A percentile compares a stretch with the other conserved stretches of the same genome.
phyloP scores from a whole-genome alignment of 176 grass and related monocot genomes.

The Dactylis glomerata region DNA sequence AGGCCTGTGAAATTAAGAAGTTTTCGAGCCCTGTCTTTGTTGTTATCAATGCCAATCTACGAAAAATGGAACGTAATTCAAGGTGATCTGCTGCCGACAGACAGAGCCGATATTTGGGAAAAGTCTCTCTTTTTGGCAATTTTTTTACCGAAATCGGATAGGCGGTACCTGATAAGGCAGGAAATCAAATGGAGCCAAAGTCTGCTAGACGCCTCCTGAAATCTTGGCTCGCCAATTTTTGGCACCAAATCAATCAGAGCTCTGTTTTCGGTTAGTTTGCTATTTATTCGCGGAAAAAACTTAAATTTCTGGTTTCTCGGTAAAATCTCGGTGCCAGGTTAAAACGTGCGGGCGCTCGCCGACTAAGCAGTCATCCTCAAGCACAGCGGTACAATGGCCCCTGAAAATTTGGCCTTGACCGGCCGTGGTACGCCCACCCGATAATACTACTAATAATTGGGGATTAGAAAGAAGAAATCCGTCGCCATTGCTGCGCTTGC shows the following conservation, averaged over 20 bases:
- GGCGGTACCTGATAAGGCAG: too few relatives aligned
- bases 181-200: not conserved
- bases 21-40: not conserved
- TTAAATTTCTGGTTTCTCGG: too few relatives aligned
- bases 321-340: not conserved
- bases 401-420: conserved; percentile 34
- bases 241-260: not conserved
- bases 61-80: not conserved
- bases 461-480: not conserved
- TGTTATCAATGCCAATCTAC: not conserved
- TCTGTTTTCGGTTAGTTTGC: not conserved
- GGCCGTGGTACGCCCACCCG: not conserved
- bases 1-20: too few relatives aligned
- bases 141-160: too few relatives aligned
- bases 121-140: too few relatives aligned
- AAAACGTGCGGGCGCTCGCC: not conserved
- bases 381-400: not conserved
- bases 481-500: conserved; percentile 26
- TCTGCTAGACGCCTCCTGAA: not conserved
- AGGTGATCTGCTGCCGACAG: too few relatives aligned
- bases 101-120: not conserved
- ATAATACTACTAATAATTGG: not conserved
- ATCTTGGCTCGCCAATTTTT: not conserved
- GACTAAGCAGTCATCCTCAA: not conserved
- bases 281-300: not conserved